Percentiles rank a stretch among this genome's conserved stretches.
Conservation (phyloP, 257 asterid genomes). For the Voacanga thouarsii region DNA sequence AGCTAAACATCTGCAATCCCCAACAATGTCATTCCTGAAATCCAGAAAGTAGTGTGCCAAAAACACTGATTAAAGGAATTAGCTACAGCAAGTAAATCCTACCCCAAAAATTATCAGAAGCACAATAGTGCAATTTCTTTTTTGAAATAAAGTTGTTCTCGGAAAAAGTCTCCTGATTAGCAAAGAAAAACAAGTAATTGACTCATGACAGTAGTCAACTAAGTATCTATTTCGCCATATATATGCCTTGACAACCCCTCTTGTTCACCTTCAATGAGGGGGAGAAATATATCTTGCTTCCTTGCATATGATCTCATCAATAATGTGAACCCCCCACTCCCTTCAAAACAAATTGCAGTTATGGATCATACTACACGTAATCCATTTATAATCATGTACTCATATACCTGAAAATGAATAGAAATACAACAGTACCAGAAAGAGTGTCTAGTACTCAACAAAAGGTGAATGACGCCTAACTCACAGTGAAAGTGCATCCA, state of each 20-base stretch:
- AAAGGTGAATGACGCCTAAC: slow-evolving; percentile 17
- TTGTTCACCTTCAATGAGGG: slow-evolving; percentile 4
- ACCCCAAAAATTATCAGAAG: background rate
- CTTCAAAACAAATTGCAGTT: background rate
- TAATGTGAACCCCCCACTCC: background rate
- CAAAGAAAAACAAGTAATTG: background rate
- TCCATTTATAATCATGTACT: background rate
- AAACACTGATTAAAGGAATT: background rate
- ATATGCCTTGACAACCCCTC: background rate
- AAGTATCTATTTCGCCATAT: too few species aligned
- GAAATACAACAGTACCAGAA: background rate
- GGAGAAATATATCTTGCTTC: background rate
- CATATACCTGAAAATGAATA: background rate
- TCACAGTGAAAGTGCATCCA: slow-evolving; percentile 57
- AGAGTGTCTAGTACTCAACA: background rate
- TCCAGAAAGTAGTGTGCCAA: background rate
- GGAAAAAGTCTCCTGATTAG: background rate
- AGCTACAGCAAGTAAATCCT: background rate
- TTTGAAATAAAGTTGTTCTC: background rate
- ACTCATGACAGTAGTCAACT: background rate
- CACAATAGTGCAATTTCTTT: background rate
- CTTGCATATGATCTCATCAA: background rate
- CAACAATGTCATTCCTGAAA: background rate
- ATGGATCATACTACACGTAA: background rate
- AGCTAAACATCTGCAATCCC: background rate